Conservation (phyloP, 495 filamentous ascomycete genomes). For the Apiosordaria backusii region DNA sequence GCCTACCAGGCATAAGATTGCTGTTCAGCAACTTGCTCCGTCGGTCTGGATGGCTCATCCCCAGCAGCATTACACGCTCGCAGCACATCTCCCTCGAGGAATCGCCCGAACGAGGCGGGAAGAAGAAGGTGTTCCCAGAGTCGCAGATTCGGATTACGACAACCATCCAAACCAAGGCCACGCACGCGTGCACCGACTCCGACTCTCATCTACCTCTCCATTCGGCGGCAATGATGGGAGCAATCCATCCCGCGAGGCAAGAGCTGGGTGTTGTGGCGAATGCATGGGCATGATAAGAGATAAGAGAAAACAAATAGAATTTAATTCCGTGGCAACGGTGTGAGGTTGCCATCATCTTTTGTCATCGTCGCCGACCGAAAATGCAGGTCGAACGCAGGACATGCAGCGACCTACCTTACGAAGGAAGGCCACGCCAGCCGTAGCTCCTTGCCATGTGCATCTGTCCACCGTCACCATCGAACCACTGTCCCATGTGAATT, state of each 20-base stretch:
- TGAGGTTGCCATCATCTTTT: neutral
- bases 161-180: slow-evolving; percentile 1
- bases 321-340: neutral
- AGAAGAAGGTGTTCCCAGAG: neutral
- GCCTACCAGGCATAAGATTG: slow-evolving; percentile 34
- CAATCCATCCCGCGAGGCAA: neutral
- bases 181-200: neutral
- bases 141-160: slow-evolving; percentile 11
- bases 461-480: neutral
- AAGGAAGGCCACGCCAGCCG: neutral
- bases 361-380: neutral
- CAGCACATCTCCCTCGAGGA: neutral
- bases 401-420: no score
- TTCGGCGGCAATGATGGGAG: neutral
- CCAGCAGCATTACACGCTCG: neutral
- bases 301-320: neutral
- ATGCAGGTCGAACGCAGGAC: neutral
- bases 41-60: neutral
- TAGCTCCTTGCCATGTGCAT: no score
- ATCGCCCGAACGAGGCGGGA: neutral
- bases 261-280: neutral
- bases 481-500: neutral
- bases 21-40: slow-evolving; percentile 19
- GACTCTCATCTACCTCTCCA: slow-evolving; percentile 5
- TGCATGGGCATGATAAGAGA: slow-evolving; percentile 9